Base-by-base conservation (phyloP, 768 basidiomycete genomes). In the Boletus eberwhitei region DNA sequence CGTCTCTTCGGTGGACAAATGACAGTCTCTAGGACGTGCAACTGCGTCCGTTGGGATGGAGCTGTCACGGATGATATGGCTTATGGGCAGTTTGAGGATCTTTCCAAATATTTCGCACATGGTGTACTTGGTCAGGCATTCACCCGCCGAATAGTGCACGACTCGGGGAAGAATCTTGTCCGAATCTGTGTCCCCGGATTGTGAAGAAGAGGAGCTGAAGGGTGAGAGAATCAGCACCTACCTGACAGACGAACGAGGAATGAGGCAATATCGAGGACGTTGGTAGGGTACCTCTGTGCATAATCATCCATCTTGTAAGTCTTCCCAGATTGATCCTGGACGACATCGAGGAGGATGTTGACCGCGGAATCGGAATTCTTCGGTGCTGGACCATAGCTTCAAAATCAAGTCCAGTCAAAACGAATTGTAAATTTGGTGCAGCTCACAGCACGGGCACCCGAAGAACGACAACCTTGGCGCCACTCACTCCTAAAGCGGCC, bases 291-390 rank as follows among this genome's bases (percentile, higher is more conserved):
- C 29, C 96, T 81, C 17, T 87, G 90, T 24, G 92, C 93, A 67
- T 86, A 96, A 69, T 96, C 87, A 67, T 99, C 96, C 96, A 98
- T 98, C 70, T 86, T 92, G 76, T 94, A 94, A 35, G 74, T 75
- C 73, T 94, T 94, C 3, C 90, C 90, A 6, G 87, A 88, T 61
- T 89, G 90, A 65, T 95, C 91, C 56, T 83, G 76, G 0, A 97
- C 90, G 34, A 96, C 77, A 67, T 97, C 93, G 29, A 94, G 70
- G 7, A 99, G 79, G 50, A 92, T 77, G 67, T 98, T 98, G 58
- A 98, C 79, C 0, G 96, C 95, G 5, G 86, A 85, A 64, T 98
- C 96, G 4, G 86, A 80, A 64, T 95, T 94, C 56, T 85, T 84
- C 22, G 85, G 83, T 2, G 89, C 83, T 4, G 90, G 86, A 0